A percentile compares a stretch with the other conserved stretches of the same genome.
These are phyloP conservation scores for Juglanconis oblonga DNA, from an alignment of 2,329 filamentous ascomycete genomes.

Conservation along the genomic window DNA sequence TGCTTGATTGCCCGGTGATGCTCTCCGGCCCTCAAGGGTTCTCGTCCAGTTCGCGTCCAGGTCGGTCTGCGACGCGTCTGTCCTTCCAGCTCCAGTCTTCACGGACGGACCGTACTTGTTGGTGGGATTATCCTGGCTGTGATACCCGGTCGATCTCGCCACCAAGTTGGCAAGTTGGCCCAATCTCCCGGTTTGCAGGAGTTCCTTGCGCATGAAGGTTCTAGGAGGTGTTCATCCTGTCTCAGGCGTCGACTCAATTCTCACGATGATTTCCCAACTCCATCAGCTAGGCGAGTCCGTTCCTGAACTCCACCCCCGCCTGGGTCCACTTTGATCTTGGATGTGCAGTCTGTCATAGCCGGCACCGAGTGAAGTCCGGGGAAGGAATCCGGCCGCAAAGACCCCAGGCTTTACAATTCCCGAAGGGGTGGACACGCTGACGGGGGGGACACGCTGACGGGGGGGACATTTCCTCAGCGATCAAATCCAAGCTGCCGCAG, in stretches of 20 bases:
- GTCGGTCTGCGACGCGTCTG: neutral
- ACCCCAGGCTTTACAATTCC: neutral
- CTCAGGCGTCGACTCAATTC: neutral
- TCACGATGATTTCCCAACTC: neutral
- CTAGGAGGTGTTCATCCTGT: neutral
- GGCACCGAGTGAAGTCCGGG: neutral
- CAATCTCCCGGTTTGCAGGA: neutral
- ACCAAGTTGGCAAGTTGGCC: neutral
- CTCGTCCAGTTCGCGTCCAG: too few species aligned
- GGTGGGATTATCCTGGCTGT: conserved; percentile 1
- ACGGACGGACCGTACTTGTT: neutral
- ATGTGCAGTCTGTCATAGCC: neutral
- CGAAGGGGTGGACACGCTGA: too few species aligned
- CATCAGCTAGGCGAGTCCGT: neutral
- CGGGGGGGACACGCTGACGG: neutral
- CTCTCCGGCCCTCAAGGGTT: neutral
- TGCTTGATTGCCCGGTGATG: too few species aligned
- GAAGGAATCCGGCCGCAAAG: neutral
- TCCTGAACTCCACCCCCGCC: neutral
- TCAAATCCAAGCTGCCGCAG: neutral
- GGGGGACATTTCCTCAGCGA: neutral
- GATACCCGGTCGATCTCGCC: neutral
- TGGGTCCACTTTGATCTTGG: neutral
- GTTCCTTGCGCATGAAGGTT: neutral
- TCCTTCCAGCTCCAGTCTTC: neutral